Base-by-base conservation (phyloP, 208 protist genomes). In the Acanthamoeba triangularis region DNA sequence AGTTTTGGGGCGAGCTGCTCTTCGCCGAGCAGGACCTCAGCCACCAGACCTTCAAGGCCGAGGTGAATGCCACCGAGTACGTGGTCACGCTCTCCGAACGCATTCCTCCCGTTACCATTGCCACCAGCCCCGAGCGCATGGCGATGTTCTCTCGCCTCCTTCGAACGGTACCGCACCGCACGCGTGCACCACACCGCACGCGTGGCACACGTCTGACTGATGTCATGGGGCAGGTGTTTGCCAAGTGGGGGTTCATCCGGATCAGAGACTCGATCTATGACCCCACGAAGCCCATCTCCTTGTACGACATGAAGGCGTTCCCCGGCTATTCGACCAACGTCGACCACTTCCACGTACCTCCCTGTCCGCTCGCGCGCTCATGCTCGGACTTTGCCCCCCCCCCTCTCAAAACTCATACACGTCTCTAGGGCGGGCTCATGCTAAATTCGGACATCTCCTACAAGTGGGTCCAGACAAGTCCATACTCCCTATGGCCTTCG, bases 21-120 rank as follows among this genome's bases (percentile, higher is more conserved):
- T 85, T 85, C 54, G 76, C 47, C 25, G 28, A 85, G 30, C 6
- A 33, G 23, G 76, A 85, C 47, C 76, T 85, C 10, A 59, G 76
- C 76, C 1, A n/a, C 25, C 10, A 25, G 7, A 59, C 47, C 76
- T 85, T 59, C 76, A 85, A 59, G 76, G 76, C 41, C 8, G 20
- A n/a, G 28, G 76, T 85, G 5, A 25, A 33, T 16, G 76, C 44
- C 1, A 59, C n/a, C 44, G 76, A 85, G 25, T 85, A 85, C 30
- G 54, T 41, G 37, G 11, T 85, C 30, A 85, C 16, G 41, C 47
- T 85, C 44, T 80, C 69, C 33, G 69, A 44, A 1, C 16, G 18
- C 25, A 20, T 80, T 30, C 61, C 61, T 0, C 3, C 18, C 28
- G 28, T 0, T 18, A 23, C 16, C 23, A 3, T 30, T 6, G 25